Conservation (phyloP, 1,284 basidiomycete genomes). For the Fistulinella cinereoalba region DNA sequence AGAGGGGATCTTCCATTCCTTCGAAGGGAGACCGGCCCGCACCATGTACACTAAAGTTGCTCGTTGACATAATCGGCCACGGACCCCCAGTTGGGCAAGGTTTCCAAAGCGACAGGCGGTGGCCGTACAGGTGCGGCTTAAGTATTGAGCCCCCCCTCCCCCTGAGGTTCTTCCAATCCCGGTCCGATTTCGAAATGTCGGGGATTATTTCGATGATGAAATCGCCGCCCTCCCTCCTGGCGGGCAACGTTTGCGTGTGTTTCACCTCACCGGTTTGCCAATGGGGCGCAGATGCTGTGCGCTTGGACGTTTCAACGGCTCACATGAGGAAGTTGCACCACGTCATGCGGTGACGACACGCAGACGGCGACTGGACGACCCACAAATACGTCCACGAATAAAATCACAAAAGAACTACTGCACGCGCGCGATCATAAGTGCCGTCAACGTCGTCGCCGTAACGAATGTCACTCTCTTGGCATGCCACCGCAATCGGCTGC, state of each 20-base stretch:
- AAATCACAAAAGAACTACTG: not conserved
- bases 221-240: not conserved
- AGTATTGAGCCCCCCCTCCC: constrained; percentile 3
- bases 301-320: constrained; percentile 2
- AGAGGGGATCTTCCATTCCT: not conserved
- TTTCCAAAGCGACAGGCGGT: not conserved
- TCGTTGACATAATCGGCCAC: constrained; percentile 6
- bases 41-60: constrained; percentile 7
- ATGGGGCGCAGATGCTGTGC: not conserved
- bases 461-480: not conserved
- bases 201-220: not conserved
- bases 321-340: not conserved
- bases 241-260: not conserved
- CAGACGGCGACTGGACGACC: not conserved
- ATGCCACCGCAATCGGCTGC: not conserved
- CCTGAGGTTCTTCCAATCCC: too few relatives aligned
- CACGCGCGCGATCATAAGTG: not conserved
- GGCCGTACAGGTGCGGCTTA: not conserved
- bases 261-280: constrained; percentile 1
- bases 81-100: constrained; percentile 1
- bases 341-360: constrained; percentile 1
- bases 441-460: not conserved
- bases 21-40: not conserved
- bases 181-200: not conserved
- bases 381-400: not conserved